Evolutionary conservation across 2,329 filamentous ascomycete species (phyloP).

Genomic region (Aspergillus ochraceus): DNA sequence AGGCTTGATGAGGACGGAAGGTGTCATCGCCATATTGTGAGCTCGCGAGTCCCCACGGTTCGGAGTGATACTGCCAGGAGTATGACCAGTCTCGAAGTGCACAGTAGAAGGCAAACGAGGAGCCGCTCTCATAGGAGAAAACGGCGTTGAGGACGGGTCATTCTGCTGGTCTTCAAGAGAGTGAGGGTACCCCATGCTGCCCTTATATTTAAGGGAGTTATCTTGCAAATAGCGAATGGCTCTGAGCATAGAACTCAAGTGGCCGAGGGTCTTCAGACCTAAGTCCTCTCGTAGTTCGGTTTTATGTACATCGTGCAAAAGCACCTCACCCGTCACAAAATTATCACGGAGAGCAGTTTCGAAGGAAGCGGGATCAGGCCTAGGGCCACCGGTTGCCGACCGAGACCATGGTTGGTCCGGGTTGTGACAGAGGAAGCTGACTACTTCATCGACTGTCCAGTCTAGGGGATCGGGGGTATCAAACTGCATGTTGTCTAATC

Average conservation of each 20-base stretch:
- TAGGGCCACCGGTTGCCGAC: conserved; percentile 28
- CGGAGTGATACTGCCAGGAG: background rate
- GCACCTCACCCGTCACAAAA: conserved; percentile 63
- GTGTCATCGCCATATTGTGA: background rate
- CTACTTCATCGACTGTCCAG: conserved; percentile 70
- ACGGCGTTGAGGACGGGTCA: conserved; percentile 1
- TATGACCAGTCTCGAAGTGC: background rate
- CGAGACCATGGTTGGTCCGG: conserved; percentile 46
- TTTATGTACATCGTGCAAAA: conserved; percentile 60
- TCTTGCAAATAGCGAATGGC: conserved; percentile 59
- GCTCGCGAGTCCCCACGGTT: background rate
- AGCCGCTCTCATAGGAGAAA: background rate
- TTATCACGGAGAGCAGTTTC: conserved; percentile 59
- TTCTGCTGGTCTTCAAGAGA: conserved; percentile 7
- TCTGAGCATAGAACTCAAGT: conserved; percentile 58
- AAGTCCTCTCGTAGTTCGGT: conserved; percentile 55
- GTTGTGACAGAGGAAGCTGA: conserved; percentile 62
- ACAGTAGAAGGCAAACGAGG: background rate
- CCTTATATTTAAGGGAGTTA: conserved; percentile 53
- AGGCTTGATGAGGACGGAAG: background rate
- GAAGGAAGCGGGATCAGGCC: conserved; percentile 57
- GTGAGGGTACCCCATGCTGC: background rate
- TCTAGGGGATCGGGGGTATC: conserved; percentile 64
- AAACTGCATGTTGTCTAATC: conserved; percentile 24
- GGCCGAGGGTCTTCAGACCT: conserved; percentile 57